A percentile compares a stretch with the other conserved stretches of the same genome.
These are phyloP conservation scores for Fusarium dlaminii DNA, from an alignment of 2,329 filamentous ascomycete genomes.

Conservation along the genomic window DNA sequence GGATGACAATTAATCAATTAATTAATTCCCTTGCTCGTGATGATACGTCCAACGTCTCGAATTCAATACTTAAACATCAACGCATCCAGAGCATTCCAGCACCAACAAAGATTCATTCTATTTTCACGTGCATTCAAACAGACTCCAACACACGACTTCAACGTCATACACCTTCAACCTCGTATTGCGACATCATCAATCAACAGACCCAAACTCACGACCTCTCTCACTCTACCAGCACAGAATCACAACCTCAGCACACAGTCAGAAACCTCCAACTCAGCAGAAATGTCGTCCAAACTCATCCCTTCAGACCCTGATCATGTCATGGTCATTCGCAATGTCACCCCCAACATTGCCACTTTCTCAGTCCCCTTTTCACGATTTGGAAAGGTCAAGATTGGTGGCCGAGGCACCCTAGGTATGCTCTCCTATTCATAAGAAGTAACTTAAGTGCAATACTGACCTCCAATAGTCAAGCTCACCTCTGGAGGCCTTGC, in stretches of 20 bases:
- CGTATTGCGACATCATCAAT: background rate
- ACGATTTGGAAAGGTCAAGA: slow-evolving; percentile 79
- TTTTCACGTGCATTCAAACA: slow-evolving; percentile 8
- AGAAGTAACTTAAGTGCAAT: background rate
- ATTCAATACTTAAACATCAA: slow-evolving; percentile 9
- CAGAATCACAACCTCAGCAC: slow-evolving; percentile 15
- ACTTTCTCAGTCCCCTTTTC: slow-evolving; percentile 86
- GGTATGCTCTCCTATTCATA: slow-evolving; percentile 60
- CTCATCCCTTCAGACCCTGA: slow-evolving; percentile 77
- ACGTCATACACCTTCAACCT: slow-evolving; percentile 14
- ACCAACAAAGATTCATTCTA: background rate
- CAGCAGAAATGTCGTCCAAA: slow-evolving; percentile 64
- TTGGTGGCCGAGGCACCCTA: slow-evolving; percentile 88
- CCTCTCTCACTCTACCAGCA: background rate
- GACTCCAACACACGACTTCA: background rate
- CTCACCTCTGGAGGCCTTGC: slow-evolving; percentile 81
- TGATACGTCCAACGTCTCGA: slow-evolving; percentile 9
- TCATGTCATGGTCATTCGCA: slow-evolving; percentile 89
- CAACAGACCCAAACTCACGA: background rate
- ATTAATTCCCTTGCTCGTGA: background rate
- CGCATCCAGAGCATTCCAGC: background rate
- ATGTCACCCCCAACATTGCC: slow-evolving; percentile 80
- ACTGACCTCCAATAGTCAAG: slow-evolving; percentile 65
- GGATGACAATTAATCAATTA: background rate
- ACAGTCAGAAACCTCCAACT: background rate